These are phyloP conservation scores for Quercus tomentella DNA, from an alignment of 331 rosid genomes.

Conservation along the genomic window DNA sequence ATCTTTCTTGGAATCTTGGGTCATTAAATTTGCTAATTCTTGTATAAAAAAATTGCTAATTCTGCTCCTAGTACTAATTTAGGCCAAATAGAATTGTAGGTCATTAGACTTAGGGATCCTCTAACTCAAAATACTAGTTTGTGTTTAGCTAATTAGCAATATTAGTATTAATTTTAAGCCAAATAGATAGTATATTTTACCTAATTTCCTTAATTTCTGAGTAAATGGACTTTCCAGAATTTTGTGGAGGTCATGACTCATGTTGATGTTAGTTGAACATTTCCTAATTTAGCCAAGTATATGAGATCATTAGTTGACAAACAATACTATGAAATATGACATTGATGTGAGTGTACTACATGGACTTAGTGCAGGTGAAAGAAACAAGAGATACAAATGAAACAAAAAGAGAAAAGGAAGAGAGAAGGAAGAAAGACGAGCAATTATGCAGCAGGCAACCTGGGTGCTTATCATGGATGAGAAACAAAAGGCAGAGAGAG, in stretches of 20 bases:
- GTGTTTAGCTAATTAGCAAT: too few relatives aligned
- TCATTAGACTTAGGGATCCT: too few relatives aligned
- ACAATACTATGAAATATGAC: conserved; percentile 10
- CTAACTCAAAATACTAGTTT: too few relatives aligned
- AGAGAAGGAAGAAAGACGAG: conserved; percentile 31
- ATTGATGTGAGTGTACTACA: conserved; percentile 24
- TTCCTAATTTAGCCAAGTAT: background rate
- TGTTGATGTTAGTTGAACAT: background rate
- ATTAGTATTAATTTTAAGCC: too few relatives aligned
- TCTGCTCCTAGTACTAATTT: too few relatives aligned
- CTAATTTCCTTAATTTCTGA: background rate
- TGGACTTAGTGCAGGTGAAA: conserved; percentile 57
- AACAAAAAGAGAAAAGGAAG: conserved; percentile 39
- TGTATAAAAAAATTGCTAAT: too few relatives aligned
- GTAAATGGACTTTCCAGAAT: background rate
- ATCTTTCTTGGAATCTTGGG: too few relatives aligned
- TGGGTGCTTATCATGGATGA: conserved; percentile 91
- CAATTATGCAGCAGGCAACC: conserved; percentile 43
- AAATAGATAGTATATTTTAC: background rate
- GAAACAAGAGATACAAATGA: conserved; percentile 47
- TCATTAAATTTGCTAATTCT: too few relatives aligned
- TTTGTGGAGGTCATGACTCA: background rate
- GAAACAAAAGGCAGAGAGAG: conserved; percentile 48
- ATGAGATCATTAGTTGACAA: background rate
- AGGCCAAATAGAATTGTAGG: too few relatives aligned